Conservation (phyloP, 2,329 filamentous ascomycete species). For the Bipolaris gigantea region DNA sequence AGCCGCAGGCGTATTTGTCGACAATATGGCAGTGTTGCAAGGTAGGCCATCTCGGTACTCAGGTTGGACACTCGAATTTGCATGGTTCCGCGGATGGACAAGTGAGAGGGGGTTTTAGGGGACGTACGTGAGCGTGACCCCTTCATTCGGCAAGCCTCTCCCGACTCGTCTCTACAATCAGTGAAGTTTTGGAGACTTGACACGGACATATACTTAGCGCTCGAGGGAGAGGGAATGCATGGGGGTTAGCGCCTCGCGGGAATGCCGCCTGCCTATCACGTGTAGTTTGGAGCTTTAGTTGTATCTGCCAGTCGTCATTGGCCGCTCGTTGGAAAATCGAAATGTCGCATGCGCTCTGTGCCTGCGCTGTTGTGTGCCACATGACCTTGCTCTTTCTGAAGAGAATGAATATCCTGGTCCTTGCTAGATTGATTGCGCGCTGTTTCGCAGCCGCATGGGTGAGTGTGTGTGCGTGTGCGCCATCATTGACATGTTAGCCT, state of each 20-base stretch:
- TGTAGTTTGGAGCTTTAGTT: neutral
- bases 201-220: neutral
- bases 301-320: constrained; percentile 6
- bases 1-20: constrained; percentile 1
- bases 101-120: neutral
- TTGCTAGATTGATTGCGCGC: neutral
- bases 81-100: neutral
- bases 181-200: constrained; percentile 1
- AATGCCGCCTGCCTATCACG: constrained; percentile 5
- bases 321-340: constrained; percentile 1
- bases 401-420: neutral
- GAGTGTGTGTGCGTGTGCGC: neutral
- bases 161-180: neutral
- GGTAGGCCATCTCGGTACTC: constrained; percentile 12
- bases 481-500: neutral
- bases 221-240: constrained; percentile 5
- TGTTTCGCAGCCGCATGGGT: neutral
- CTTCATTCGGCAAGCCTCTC: neutral
- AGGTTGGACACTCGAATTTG: constrained; percentile 1
- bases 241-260: constrained; percentile 1
- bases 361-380: neutral
- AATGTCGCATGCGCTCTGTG: neutral
- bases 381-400: neutral
- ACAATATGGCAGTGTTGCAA: constrained; percentile 8
- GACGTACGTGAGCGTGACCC: neutral